These are phyloP conservation scores for Tolypocladium inflatum DNA, from an alignment of 2,329 filamentous ascomycete genomes.

Conservation along the genomic window DNA sequence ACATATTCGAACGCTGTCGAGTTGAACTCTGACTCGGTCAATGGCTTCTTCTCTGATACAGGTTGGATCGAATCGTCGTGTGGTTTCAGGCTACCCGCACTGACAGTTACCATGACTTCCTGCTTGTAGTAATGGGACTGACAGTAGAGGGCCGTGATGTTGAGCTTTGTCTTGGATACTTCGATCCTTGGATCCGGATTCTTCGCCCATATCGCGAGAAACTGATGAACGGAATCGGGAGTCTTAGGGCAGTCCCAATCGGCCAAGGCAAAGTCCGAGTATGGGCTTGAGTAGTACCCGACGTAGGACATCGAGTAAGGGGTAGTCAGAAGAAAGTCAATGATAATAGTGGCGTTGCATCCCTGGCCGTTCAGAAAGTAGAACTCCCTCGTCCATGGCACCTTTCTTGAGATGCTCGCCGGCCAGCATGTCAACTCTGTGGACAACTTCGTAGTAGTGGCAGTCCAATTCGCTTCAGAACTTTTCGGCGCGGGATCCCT, in stretches of 20 bases:
- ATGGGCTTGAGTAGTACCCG: slow-evolving; percentile 27
- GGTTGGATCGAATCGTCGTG: slow-evolving; percentile 1
- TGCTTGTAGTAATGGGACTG: slow-evolving; percentile 35
- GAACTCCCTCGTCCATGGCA: not conserved
- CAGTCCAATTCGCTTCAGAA: slow-evolving; percentile 15
- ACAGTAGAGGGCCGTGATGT: slow-evolving; percentile 31
- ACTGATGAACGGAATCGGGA: slow-evolving; percentile 23
- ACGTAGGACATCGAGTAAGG: slow-evolving; percentile 24
- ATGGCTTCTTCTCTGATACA: slow-evolving; percentile 1
- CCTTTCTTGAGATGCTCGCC: slow-evolving; percentile 2
- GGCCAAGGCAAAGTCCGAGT: not conserved
- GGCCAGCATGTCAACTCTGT: slow-evolving; percentile 30
- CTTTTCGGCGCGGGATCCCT: not conserved
- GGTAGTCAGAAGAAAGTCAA: too few relatives aligned
- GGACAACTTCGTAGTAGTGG: slow-evolving; percentile 17
- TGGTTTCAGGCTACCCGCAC: slow-evolving; percentile 4
- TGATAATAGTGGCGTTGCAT: slow-evolving; percentile 18
- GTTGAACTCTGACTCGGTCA: slow-evolving; percentile 21
- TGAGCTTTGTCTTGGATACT: not conserved
- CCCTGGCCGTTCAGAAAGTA: slow-evolving; percentile 26
- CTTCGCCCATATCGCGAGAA: slow-evolving; percentile 18
- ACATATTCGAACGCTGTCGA: slow-evolving; percentile 23
- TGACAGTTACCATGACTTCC: slow-evolving; percentile 28
- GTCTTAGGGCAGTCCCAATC: slow-evolving; percentile 17
- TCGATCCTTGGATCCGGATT: not conserved